phyloP scores from a whole-genome alignment of 2,329 filamentous ascomycete species.

The Salinomyces thailandicus region DNA sequence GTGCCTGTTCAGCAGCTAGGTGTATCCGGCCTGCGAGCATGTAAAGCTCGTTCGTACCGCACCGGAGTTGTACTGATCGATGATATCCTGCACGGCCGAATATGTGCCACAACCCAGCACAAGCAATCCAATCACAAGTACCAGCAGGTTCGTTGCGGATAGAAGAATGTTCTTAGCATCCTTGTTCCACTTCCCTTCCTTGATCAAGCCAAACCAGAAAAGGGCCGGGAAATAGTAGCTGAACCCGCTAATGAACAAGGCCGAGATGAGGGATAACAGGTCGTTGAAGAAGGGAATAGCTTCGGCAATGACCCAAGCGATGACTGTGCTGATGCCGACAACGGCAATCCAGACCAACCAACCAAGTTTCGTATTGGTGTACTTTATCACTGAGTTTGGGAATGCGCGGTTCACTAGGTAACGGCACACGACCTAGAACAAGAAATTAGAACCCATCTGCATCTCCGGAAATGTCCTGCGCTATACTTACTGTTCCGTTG shows the following conservation, averaged over 20 bases:
- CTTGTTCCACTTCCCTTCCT: constrained; percentile 38
- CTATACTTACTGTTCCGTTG: constrained; percentile 54
- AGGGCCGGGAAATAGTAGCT: constrained; percentile 29
- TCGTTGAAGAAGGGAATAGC: constrained; percentile 63
- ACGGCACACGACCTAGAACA: constrained; percentile 25
- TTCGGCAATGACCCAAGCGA: constrained; percentile 61
- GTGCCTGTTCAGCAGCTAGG: too few species aligned
- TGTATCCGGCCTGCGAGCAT: too few species aligned
- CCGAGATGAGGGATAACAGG: constrained; percentile 54
- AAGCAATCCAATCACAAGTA: constrained; percentile 29
- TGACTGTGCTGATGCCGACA: constrained; percentile 45
- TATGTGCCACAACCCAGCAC: constrained; percentile 29
- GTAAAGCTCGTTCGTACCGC: constrained; percentile 32
- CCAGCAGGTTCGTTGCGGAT: constrained; percentile 34
- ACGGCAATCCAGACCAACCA: constrained; percentile 52
- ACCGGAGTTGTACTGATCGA: constrained; percentile 30
- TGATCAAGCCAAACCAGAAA: constrained; percentile 36
- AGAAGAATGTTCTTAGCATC: constrained; percentile 36
- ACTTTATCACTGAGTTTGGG: constrained; percentile 42
- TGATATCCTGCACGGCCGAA: constrained; percentile 31
- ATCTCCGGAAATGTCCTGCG: too few species aligned
- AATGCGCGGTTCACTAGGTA: constrained; percentile 58
- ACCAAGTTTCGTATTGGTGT: constrained; percentile 33
- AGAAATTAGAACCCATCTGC: too few species aligned
- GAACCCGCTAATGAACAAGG: constrained; percentile 60